Percentiles rank a stretch among this genome's conserved stretches.
Conservation (phyloP, 352 stramenopile species). For the Lagenidium giganteum region DNA sequence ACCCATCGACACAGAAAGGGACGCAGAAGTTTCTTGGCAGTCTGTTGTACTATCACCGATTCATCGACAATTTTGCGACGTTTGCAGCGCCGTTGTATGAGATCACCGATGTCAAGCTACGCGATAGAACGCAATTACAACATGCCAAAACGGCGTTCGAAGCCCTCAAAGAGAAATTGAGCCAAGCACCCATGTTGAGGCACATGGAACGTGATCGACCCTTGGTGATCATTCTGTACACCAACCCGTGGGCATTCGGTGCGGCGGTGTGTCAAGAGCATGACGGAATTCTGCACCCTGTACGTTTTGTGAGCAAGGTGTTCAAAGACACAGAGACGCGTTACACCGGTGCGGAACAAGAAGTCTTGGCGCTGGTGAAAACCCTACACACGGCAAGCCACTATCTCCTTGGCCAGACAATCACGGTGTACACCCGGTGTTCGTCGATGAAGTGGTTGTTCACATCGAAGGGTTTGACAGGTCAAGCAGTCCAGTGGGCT, state of each 20-base stretch:
- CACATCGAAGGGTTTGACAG: conserved; percentile 7
- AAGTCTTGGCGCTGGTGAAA: conserved; percentile 11
- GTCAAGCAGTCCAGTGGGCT: conserved; percentile 7
- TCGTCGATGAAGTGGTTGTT: conserved; percentile 17
- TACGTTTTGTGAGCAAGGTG: conserved; percentile 11
- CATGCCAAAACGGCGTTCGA: conserved; percentile 8
- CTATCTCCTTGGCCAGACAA: conserved; percentile 7
- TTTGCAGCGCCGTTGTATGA: conserved; percentile 11
- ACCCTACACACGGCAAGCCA: neutral
- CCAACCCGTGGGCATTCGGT: conserved; percentile 12
- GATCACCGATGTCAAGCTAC: conserved; percentile 1
- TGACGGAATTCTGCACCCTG: conserved; percentile 6
- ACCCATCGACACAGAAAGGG: conserved; percentile 7
- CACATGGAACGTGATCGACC: neutral
- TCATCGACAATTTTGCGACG: conserved; percentile 13
- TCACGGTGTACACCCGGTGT: conserved; percentile 9
- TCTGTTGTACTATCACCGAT: conserved; percentile 11
- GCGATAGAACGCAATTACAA: neutral
- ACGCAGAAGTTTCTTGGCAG: conserved; percentile 13
- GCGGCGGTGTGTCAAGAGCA: too few relatives aligned
- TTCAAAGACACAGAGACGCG: conserved; percentile 11
- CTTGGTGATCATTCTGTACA: conserved; percentile 10
- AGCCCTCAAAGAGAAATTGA: conserved; percentile 4
- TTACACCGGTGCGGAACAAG: conserved; percentile 8
- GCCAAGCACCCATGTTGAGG: conserved; percentile 2